Evolutionary conservation across 345 rosid genomes (phyloP).

Genomic region (Iberis pinnata): DNA sequence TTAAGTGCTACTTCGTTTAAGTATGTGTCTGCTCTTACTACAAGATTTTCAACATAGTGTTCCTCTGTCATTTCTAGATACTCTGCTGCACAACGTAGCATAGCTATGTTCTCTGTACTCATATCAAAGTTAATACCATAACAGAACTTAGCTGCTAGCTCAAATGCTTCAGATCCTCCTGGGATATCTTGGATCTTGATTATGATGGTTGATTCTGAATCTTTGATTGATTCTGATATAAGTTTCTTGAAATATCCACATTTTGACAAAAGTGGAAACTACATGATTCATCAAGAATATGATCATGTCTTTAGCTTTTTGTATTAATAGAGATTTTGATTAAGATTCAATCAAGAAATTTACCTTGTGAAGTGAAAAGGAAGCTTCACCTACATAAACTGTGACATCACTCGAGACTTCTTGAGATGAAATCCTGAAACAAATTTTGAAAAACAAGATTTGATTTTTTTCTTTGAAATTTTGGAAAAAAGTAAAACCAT

Average conservation of each 20-base stretch:
- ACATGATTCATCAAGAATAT: constrained; percentile 2
- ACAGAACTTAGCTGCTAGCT: constrained; percentile 72
- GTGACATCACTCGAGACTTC: constrained; percentile 92
- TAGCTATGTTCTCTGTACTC: constrained; percentile 60
- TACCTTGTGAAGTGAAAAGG: constrained; percentile 84
- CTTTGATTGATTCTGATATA: constrained; percentile 32
- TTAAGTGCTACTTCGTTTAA: constrained; percentile 64
- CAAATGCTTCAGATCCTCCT: neutral
- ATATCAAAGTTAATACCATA: constrained; percentile 87
- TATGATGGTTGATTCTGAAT: neutral
- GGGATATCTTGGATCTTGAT: constrained; percentile 34
- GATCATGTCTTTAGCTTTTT: constrained; percentile 1
- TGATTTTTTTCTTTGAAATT: neutral
- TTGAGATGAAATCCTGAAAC: constrained; percentile 82
- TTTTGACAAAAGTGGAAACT: neutral
- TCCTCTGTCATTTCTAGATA: constrained; percentile 83
- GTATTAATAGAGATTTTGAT: neutral
- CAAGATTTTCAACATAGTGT: constrained; percentile 58
- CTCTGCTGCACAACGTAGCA: constrained; percentile 76
- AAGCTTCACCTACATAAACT: constrained; percentile 60
- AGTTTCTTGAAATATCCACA: neutral
- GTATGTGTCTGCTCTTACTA: constrained; percentile 63
- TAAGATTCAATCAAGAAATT: neutral
- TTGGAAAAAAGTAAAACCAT: neutral
- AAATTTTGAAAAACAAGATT: neutral